phyloP scores from a whole-genome alignment of 2,329 filamentous ascomycete species.

The Thielaviopsis ethacetica region DNA sequence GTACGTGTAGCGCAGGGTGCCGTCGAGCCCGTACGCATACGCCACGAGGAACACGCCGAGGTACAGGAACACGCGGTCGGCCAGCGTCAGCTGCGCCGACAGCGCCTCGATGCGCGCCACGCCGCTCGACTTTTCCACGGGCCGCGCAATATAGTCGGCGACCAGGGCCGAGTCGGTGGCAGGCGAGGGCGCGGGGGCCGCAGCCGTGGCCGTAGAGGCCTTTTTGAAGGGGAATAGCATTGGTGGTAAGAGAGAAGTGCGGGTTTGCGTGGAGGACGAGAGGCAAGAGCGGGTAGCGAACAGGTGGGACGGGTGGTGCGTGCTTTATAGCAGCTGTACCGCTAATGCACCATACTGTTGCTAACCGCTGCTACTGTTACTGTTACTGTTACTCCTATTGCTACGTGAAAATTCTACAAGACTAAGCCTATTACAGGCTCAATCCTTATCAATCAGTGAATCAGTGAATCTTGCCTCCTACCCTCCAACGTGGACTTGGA shows the following conservation, averaged over 20 bases:
- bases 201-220: not conserved
- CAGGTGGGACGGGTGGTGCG: not conserved
- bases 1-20: constrained; percentile 37
- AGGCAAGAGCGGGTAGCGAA: not conserved
- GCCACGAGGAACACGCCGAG: constrained; percentile 44
- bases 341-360: too few relatives aligned
- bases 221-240: not conserved
- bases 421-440: too few relatives aligned
- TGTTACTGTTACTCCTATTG: too few relatives aligned
- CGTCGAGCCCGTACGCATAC: constrained; percentile 47
- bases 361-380: too few relatives aligned
- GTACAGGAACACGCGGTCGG: constrained; percentile 41
- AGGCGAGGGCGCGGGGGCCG: too few relatives aligned
- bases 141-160: constrained; percentile 4
- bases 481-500: too few relatives aligned
- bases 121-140: constrained; percentile 28
- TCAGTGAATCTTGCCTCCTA: too few relatives aligned
- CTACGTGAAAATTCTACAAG: too few relatives aligned
- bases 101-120: constrained; percentile 44
- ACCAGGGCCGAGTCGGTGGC: not conserved
- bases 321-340: not conserved
- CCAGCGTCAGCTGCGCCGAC: constrained; percentile 30
- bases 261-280: not conserved
- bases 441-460: too few relatives aligned
- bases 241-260: too few relatives aligned